Evolutionary conservation across 805 yeast species (phyloP), one percentile per base, ranked within the genome.

Genomic region (Cyberlindnera veronae): DNA sequence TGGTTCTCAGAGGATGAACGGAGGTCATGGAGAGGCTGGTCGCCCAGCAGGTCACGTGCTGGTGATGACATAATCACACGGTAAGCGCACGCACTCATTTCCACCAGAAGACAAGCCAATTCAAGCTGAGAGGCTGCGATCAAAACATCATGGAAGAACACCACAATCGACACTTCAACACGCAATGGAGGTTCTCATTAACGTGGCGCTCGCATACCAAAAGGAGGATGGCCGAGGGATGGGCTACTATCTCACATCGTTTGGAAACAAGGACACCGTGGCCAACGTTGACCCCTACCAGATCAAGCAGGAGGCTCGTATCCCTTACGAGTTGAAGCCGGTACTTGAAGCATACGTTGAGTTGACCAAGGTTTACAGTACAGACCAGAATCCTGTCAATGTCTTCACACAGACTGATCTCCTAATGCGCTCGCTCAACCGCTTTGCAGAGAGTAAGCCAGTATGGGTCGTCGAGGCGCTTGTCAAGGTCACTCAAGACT

Each of bases 371-470:
- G 59, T 63, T 22, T 53, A 66, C n/a, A 9, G 16, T 4, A 13
- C 58, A 60, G 29, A 62, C 62, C 39, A 45, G 54, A 35, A 42
- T 51, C 70, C 30, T 0, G 24, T 69, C 61, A 50, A 45, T 21
- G 31, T 59, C 42, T 57, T 63, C 38, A 47, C 50, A 4, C 36
- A 40, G 19, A 41, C 66, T 33, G 64, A 69, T 38, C 69, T 66
- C 13, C 57, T 78, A 55, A 62, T 76, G 42, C 63, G 63, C 41
- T 53, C 66, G 12, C 52, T 79, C 45, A 76, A 76, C 39, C 57
- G 84, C 33, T 73, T 71, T 28, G 78, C 80, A 2, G 82, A 76
- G 38, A 53, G 60, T 7, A 75, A 76, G 51, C 62, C 71, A 4
- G 68, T 65, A 38, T 79, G 84, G 84, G 66, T 77, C 14, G 63